A percentile compares a stretch with the other conserved stretches of the same genome.
These are phyloP conservation scores for Coelastrella sp. DNA, from an alignment of 139 green algal species.

Conservation along the genomic window DNA sequence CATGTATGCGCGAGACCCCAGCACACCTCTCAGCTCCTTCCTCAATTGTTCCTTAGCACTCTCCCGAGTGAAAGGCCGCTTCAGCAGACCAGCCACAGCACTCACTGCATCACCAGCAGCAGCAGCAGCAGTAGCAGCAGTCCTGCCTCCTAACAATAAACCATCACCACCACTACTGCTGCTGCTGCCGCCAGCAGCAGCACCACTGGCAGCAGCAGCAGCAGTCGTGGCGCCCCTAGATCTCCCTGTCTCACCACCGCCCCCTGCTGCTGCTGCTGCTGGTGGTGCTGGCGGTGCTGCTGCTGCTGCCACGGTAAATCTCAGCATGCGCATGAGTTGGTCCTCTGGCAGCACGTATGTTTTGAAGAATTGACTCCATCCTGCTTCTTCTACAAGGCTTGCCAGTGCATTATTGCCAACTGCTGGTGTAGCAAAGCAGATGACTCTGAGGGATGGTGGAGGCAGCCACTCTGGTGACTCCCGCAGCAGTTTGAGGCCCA, in stretches of 20 bases:
- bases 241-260: not conserved
- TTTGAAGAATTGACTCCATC: constrained; percentile 67
- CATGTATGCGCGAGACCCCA: no score
- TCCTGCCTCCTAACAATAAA: not conserved
- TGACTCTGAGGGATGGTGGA: constrained; percentile 56
- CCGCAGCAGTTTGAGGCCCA: constrained; percentile 71
- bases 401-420: constrained; percentile 81
- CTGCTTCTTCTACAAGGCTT: constrained; percentile 59
- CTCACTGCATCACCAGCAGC: not conserved
- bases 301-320: constrained; percentile 31
- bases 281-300: not conserved
- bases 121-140: not conserved
- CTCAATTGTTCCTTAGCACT: constrained; percentile 32
- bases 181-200: constrained; percentile 26
- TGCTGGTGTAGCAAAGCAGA: constrained; percentile 79
- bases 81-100: constrained; percentile 2
- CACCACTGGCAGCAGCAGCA: not conserved
- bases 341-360: constrained; percentile 77
- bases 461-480: constrained; percentile 49
- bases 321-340: constrained; percentile 58
- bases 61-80: not conserved
- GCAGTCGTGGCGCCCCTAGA: not conserved
- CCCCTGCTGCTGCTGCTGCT: not conserved
- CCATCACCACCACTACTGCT: not conserved
- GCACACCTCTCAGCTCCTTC: constrained; percentile 25